Conservation (phyloP, 1,284 basidiomycete species). For the Termitomyces sp. region DNA sequence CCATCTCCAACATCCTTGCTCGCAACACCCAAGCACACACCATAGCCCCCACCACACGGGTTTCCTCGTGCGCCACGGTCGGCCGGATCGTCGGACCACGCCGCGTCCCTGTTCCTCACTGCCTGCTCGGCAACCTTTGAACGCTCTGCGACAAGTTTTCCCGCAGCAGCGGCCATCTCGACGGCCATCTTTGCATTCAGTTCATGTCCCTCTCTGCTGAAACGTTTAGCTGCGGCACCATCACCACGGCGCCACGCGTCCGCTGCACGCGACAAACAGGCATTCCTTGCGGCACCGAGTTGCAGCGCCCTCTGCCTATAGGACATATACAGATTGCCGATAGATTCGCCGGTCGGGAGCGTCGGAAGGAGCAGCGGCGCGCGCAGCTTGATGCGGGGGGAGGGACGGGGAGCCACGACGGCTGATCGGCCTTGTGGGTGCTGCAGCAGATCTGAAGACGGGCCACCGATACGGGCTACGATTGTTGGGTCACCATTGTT, state of each 20-base stretch:
- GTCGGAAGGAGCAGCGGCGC: slow-evolving; percentile 85
- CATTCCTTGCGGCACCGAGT: slow-evolving; percentile 89
- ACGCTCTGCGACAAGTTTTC: slow-evolving; percentile 77
- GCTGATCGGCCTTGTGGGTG: slow-evolving; percentile 43
- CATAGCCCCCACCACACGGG: slow-evolving; percentile 75
- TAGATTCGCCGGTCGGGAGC: slow-evolving; percentile 73
- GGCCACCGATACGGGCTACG: slow-evolving; percentile 40
- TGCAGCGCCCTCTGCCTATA: slow-evolving; percentile 85
- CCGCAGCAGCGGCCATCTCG: slow-evolving; percentile 80
- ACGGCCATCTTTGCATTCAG: slow-evolving; percentile 85
- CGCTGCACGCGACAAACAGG: slow-evolving; percentile 91
- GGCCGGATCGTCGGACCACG: slow-evolving; percentile 80
- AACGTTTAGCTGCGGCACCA: slow-evolving; percentile 90
- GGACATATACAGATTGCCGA: slow-evolving; percentile 81
- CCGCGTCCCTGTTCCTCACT: slow-evolving; percentile 60
- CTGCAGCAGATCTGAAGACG: slow-evolving; percentile 56
- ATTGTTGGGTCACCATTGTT: slow-evolving; percentile 31
- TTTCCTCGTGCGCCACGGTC: slow-evolving; percentile 77
- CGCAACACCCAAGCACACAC: slow-evolving; percentile 82
- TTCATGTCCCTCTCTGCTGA: slow-evolving; percentile 89
- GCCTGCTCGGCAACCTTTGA: slow-evolving; percentile 72
- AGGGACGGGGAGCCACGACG: slow-evolving; percentile 78
- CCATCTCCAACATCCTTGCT: slow-evolving; percentile 48
- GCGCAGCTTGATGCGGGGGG: slow-evolving; percentile 78
- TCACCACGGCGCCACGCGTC: slow-evolving; percentile 94